Conservation (phyloP, 768 basidiomycete genomes). For the Ephemerocybe angulata region DNA sequence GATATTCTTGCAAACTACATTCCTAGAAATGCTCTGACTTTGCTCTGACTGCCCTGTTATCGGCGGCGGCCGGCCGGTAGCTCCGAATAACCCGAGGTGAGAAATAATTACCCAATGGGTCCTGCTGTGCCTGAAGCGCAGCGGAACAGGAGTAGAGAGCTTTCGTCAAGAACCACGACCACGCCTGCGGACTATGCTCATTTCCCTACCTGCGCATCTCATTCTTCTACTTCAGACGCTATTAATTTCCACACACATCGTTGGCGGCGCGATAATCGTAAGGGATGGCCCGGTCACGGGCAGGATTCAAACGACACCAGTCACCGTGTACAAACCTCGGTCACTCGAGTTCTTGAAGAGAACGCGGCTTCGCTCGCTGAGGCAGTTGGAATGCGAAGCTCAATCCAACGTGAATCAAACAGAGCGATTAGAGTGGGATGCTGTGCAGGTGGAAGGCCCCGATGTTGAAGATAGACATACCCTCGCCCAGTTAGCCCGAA, state of each 20-base stretch:
- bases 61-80: too few species aligned
- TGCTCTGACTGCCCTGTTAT: too few species aligned
- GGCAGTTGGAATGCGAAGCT: constrained; percentile 37
- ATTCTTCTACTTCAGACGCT: neutral
- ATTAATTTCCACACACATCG: neutral
- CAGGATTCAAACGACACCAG: constrained; percentile 37
- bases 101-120: too few species aligned
- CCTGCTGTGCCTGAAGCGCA: too few species aligned
- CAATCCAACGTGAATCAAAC: neutral
- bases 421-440: constrained; percentile 64
- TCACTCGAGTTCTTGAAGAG: constrained; percentile 47
- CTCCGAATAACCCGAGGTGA: too few species aligned
- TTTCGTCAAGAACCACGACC: too few species aligned
- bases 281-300: neutral
- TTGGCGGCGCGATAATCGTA: neutral
- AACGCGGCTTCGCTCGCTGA: constrained; percentile 51
- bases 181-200: neutral
- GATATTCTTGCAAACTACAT: too few species aligned
- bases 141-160: too few species aligned
- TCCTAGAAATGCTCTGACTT: too few species aligned
- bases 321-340: constrained; percentile 57
- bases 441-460: constrained; percentile 62
- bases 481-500: constrained; percentile 76
- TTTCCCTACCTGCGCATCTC: neutral
- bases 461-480: constrained; percentile 79